phyloP scores from a whole-genome alignment of 805 yeast species.

The Sugiyamaella floridensis region DNA sequence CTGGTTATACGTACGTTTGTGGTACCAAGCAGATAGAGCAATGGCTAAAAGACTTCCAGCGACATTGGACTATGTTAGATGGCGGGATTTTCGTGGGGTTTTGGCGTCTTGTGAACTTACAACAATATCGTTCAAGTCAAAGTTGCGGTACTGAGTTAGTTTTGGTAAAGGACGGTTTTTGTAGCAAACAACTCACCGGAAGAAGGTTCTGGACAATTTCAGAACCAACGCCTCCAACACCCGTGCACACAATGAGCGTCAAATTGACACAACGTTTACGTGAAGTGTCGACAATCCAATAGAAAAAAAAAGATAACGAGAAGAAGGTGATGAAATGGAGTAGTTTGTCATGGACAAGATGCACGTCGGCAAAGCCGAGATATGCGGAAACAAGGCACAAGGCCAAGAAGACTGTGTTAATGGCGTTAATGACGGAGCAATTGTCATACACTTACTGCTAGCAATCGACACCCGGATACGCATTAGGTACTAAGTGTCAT shows the following conservation, averaged over 20 bases:
- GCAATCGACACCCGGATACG: slow-evolving; percentile 26
- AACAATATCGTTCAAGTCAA: slow-evolving; percentile 33
- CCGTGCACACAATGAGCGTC: slow-evolving; percentile 30
- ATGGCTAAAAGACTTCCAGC: slow-evolving; percentile 31
- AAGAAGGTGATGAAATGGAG: slow-evolving; percentile 34
- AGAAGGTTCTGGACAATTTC: slow-evolving; percentile 33
- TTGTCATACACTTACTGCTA: not conserved
- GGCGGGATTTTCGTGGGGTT: not conserved
- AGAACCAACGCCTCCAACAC: slow-evolving; percentile 34
- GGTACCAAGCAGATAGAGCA: slow-evolving; percentile 29
- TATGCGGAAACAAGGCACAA: slow-evolving; percentile 20
- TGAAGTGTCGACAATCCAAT: slow-evolving; percentile 37
- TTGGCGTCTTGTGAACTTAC: too few species aligned
- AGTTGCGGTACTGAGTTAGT: slow-evolving; percentile 26
- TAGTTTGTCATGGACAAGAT: slow-evolving; percentile 32
- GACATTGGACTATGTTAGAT: slow-evolving; percentile 26
- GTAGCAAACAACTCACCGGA: slow-evolving; percentile 17
- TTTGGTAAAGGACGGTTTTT: not conserved
- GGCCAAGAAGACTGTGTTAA: slow-evolving; percentile 22
- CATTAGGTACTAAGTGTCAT: slow-evolving; percentile 7
- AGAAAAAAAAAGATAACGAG: slow-evolving; percentile 32
- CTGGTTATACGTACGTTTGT: slow-evolving; percentile 30
- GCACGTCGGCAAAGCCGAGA: slow-evolving; percentile 27
- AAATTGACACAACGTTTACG: slow-evolving; percentile 32
- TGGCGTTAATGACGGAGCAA: not conserved